Evolutionary conservation across 805 yeast genomes (phyloP), one percentile per base, ranked within the genome.

Genomic region (Pichia californica): DNA sequence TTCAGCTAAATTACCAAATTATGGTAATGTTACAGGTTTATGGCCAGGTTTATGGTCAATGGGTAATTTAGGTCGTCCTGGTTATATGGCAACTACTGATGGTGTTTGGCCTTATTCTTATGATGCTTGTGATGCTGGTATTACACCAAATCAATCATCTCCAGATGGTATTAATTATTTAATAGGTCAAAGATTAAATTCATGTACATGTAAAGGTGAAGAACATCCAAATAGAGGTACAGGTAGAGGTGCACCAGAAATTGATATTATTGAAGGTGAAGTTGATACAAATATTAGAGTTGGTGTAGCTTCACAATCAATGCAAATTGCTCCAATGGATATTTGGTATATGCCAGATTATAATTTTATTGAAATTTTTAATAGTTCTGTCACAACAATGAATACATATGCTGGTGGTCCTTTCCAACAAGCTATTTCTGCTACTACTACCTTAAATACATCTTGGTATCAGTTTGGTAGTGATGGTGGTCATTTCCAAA

Each of bases 31-130:
- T 26, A 69, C 83, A 5, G 98, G 98, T 18, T 68, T 89, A 51
- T 89, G 98, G 98, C 97, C 98, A 1, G 98, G 96, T 71, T 54
- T 87, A 45, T 89, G 97, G 97, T 75, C 96, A 5, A 71, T 89
- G 79, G 97, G 97, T 36, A 89, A 89, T 57, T 70, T 89, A 51
- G 98, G 84, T 23, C 77, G 97, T 54, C 94, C 97, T 0, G 98
- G 98, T 10, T 89, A 77, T 58, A 65, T 78, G 67, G 87, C 95
- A 6, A 71, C 91, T 4, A 79, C 96, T 3, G 95, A 89, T 21
- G 97, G 97, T 47, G 82, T 85, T 23, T 89, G 98, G 98, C 97
- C 98, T 4, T 89, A 88, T 57, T 71, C 91, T 2, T 89, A 89
- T 61, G 82, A 83, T 29, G 61, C 77, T 3, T 89, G 97, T 65